Evolutionary conservation across 2,329 filamentous ascomycete genomes (phyloP), one percentile per base, ranked within the genome.

Genomic region (Xylariaceae sp.): DNA sequence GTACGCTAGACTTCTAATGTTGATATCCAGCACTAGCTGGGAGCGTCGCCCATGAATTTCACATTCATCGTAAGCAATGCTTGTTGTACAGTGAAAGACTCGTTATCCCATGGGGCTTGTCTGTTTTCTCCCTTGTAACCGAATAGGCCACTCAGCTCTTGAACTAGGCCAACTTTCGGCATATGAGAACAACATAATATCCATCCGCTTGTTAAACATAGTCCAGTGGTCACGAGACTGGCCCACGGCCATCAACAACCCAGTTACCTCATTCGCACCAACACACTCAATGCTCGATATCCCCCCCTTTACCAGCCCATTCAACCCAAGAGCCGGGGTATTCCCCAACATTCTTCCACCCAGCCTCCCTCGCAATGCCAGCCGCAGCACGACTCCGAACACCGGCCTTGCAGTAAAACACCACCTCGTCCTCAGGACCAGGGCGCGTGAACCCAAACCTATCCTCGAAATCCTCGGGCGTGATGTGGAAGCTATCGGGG

Each of bases 361-460:
- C 92, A 2, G 84, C 86, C 64, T 87, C 79, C 60, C 76, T 75
- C 30, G 94, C 94, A 67, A 96, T 69, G 56, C 80, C 77, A 6
- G 90, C 90, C 6, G 91, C 91, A 1, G 87, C 81, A 41, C 77
- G 75, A 59, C 89, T 90, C 65, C 94, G 77, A 56, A 97, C 89
- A 2, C 94, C 94, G 0, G 91, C 85, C 73, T 90, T 95, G 72
- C 94, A 99, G 69, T 96, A 97, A 63, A 97, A 94, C 4, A 97
- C 77, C 12, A 96, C 67, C 56, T 81, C 75, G 22, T 38, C 45
- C 18, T 45, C 54, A 1, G 17, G 42, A 2, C 11, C 11, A 5
- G 86, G 91, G 53, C 89, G 87, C 51, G 77, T 71, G 63, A 87
- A 95, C 4, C 90, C 91, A 68, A 90, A 91, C 14, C 85, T 74